Percentiles rank a stretch among this genome's conserved stretches.
Evolutionary conservation across 768 basidiomycete genomes (phyloP).

Genomic region (Goffeauzyma gilvescens): DNA sequence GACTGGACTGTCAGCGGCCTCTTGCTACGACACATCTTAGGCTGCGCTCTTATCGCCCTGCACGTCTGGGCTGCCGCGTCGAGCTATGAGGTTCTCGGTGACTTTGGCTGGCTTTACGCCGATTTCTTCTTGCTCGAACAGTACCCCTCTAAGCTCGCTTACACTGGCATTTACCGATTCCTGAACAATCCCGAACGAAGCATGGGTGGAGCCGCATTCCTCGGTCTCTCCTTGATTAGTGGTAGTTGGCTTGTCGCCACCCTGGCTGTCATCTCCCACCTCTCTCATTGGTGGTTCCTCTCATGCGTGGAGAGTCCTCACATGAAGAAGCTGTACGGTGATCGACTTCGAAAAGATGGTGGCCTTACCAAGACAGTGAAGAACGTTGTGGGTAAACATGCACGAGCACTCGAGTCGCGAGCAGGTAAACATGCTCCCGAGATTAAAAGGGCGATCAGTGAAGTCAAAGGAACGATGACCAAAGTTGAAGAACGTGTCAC

Average conservation of each 20-base stretch:
- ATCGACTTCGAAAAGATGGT: constrained; percentile 80
- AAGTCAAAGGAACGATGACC: constrained; percentile 84
- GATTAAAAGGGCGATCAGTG: constrained; percentile 61
- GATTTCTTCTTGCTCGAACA: constrained; percentile 84
- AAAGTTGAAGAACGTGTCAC: constrained; percentile 90
- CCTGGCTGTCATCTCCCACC: constrained; percentile 63
- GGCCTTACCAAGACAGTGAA: constrained; percentile 98
- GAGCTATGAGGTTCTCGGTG: constrained; percentile 77
- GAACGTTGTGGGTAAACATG: constrained; percentile 69
- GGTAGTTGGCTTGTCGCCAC: constrained; percentile 76
- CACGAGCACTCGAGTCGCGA: constrained; percentile 48
- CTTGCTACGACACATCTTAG: constrained; percentile 70
- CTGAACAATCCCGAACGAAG: constrained; percentile 79
- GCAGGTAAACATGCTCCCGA: constrained; percentile 69
- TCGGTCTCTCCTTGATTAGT: constrained; percentile 78
- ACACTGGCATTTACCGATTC: constrained; percentile 92
- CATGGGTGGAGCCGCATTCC: constrained; percentile 87
- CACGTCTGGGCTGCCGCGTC: constrained; percentile 83
- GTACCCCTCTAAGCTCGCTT: constrained; percentile 72
- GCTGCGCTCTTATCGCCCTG: constrained; percentile 63
- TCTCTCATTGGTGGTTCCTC: constrained; percentile 94
- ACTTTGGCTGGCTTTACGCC: constrained; percentile 97
- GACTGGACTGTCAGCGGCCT: constrained; percentile 79
- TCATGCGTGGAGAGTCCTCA: constrained; percentile 90
- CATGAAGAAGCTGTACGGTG: constrained; percentile 89